Evolutionary conservation across 1,139 yeast species (phyloP).

Genomic region (Zygosaccharomyces sapae): DNA sequence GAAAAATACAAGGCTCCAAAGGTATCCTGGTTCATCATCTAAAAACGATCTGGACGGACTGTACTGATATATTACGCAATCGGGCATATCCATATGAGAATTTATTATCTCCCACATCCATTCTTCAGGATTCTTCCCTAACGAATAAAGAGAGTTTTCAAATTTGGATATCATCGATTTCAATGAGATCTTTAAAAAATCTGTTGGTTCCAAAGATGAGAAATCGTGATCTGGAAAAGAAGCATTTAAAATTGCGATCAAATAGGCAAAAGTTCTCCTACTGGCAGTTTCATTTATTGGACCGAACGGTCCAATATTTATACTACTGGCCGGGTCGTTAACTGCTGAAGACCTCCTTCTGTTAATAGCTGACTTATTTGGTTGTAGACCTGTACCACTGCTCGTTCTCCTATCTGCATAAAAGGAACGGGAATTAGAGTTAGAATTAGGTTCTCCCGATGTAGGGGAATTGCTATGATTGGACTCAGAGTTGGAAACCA

Average conservation of each 20-base stretch:
- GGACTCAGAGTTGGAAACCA: slow-evolving; percentile 28
- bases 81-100: slow-evolving; percentile 73
- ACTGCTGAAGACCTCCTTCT: slow-evolving; percentile 29
- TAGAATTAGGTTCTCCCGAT: slow-evolving; percentile 13
- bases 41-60: slow-evolving; percentile 77
- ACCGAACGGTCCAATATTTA: slow-evolving; percentile 76
- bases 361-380: slow-evolving; percentile 13
- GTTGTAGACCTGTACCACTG: slow-evolving; percentile 24
- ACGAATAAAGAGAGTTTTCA: slow-evolving; percentile 72
- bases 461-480: slow-evolving; percentile 34
- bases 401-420: slow-evolving; percentile 25
- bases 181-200: slow-evolving; percentile 55
- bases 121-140: slow-evolving; percentile 54
- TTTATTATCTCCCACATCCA: slow-evolving; percentile 91
- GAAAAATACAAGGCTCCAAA: slow-evolving; percentile 92
- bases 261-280: slow-evolving; percentile 82
- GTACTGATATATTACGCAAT: slow-evolving; percentile 70
- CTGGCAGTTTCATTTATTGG: slow-evolving; percentile 81
- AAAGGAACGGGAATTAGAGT: slow-evolving; percentile 8
- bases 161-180: slow-evolving; percentile 63
- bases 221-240: slow-evolving; percentile 96
- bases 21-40: slow-evolving; percentile 51
- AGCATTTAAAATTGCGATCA: slow-evolving; percentile 84
- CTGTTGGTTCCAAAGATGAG: slow-evolving; percentile 78
- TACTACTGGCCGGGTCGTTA: slow-evolving; percentile 24